phyloP scores from a whole-genome alignment of 169 alveolate genomes.

The Blepharisma undulans region DNA sequence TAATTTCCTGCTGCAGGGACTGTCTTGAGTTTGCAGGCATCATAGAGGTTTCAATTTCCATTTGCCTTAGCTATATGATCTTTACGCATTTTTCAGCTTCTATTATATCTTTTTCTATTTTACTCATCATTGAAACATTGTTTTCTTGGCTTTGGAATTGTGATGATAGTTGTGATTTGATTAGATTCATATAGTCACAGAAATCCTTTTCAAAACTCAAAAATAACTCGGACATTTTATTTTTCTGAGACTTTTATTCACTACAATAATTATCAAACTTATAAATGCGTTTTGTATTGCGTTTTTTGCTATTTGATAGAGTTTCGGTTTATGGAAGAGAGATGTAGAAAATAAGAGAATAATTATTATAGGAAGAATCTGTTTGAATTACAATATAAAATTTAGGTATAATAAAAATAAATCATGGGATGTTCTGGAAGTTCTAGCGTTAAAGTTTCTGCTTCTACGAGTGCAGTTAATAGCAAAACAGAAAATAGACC shows the following conservation, averaged over 20 bases:
- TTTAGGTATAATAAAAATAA: background rate
- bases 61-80: conserved; percentile 8
- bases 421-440: background rate
- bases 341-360: background rate
- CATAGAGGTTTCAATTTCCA: conserved; percentile 39
- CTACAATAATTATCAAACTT: background rate
- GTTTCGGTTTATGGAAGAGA: background rate
- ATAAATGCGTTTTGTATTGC: background rate
- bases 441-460: background rate
- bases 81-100: conserved; percentile 40
- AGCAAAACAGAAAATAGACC: background rate
- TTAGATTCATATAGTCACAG: background rate
- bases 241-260: background rate
- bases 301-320: too few relatives aligned
- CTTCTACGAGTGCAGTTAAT: background rate
- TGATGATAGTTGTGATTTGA: background rate
- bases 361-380: background rate
- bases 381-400: too few relatives aligned
- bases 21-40: background rate
- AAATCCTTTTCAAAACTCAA: conserved; percentile 22
- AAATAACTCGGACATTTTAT: background rate
- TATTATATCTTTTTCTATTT: background rate
- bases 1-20: background rate
- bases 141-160: background rate
- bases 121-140: background rate